A percentile compares a stretch with the other conserved stretches of the same genome.
Evolutionary conservation across 768 basidiomycete species (phyloP).

Genomic region (Candolleomyces eurysporus): DNA sequence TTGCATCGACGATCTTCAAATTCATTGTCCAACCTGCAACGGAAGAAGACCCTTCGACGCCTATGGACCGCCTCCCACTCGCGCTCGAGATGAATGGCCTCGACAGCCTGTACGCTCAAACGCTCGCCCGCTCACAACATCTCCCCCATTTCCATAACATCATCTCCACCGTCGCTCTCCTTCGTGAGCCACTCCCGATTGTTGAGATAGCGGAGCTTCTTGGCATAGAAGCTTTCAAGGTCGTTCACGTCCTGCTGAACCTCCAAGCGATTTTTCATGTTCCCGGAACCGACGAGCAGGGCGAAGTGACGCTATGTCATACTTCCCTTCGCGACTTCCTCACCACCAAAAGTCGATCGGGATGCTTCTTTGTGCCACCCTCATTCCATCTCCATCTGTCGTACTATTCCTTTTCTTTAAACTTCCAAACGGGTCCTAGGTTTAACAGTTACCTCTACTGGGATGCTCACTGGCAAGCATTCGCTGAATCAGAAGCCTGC

Average conservation of each 20-base stretch:
- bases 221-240: neutral
- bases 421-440: too few species aligned
- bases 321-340: neutral
- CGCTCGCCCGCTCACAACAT: neutral
- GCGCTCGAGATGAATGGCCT: neutral
- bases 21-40: neutral
- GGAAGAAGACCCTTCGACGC: neutral
- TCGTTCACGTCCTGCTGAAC: neutral
- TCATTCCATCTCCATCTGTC: too few species aligned
- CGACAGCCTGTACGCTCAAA: neutral
- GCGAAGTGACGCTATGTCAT: neutral
- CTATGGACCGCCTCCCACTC: neutral
- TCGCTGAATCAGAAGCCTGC: too few species aligned
- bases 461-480: too few species aligned
- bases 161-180: neutral
- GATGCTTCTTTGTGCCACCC: too few species aligned
- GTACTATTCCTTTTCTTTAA: too few species aligned
- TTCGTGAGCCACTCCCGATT: neutral
- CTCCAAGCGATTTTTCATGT: neutral
- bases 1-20: neutral
- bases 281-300: neutral
- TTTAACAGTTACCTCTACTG: too few species aligned
- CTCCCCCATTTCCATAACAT: neutral
- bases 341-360: neutral
- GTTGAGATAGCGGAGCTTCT: neutral